Percentiles rank a stretch among this genome's conserved stretches.
Evolutionary conservation across 2,329 filamentous ascomycete genomes (phyloP).

Genomic region (Claviceps cyperi): DNA sequence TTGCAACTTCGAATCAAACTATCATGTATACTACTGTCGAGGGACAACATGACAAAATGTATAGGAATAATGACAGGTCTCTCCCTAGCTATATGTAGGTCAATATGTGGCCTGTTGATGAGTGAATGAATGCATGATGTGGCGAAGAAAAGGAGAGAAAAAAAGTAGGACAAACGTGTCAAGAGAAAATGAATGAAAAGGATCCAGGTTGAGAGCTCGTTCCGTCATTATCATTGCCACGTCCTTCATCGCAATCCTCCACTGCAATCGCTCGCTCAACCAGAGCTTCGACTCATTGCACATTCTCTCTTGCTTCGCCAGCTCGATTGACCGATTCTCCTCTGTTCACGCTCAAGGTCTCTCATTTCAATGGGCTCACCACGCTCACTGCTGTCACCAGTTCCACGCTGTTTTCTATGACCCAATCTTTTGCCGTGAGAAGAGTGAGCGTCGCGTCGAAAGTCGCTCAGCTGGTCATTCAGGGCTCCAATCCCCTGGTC

Average conservation of each 20-base stretch:
- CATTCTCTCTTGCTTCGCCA: conserved; percentile 19
- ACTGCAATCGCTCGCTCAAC: conserved; percentile 16
- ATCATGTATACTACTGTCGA: no score
- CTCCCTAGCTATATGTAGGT: no score
- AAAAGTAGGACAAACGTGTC: not conserved
- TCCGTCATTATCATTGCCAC: not conserved
- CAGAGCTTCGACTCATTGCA: conserved; percentile 23
- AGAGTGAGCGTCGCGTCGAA: conserved; percentile 19
- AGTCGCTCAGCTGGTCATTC: conserved; percentile 22
- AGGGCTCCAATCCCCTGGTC: conserved; percentile 22
- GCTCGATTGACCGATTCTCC: conserved; percentile 5
- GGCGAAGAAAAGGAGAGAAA: no score
- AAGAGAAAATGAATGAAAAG: not conserved
- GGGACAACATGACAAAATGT: no score
- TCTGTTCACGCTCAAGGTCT: conserved; percentile 5
- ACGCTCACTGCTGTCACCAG: conserved; percentile 16
- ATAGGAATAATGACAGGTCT: no score
- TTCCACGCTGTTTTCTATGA: conserved; percentile 12
- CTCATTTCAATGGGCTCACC: conserved; percentile 18
- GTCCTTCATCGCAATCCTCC: not conserved
- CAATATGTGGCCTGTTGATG: no score
- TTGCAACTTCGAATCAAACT: no score
- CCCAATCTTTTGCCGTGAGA: conserved; percentile 13
- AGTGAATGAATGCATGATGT: no score
- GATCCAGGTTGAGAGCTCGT: not conserved